Evolutionary conservation across 1,284 basidiomycete species (phyloP), one percentile per base, ranked within the genome.

Genomic region (Cryptococcus sp.): DNA sequence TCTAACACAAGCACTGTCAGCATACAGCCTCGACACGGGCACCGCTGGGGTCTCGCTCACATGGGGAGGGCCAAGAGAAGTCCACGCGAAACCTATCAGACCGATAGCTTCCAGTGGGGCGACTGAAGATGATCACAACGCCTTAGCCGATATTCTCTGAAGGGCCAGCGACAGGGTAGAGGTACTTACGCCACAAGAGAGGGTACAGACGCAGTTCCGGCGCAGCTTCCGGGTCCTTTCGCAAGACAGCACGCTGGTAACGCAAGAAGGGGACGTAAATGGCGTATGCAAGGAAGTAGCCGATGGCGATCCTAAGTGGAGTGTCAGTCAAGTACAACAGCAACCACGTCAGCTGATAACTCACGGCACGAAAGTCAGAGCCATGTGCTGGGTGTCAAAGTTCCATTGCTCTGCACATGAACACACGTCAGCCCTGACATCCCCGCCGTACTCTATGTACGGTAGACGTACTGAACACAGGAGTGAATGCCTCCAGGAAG

Each of bases 71-170:
- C 79, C 79, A 5, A 75, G 58, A 0, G 69, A 73, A 1, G 77
- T 79, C 75, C 77, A 79, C 0, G 78, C 78, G 59, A 79, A 79
- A 2, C 75, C 75, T 35, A 78, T 70, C 4, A 80, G 67, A 38
- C 79, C 79, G 33, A 79, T 72, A 0, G 71, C 59, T 39, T 78
- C 74, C 15, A 78, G 67, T 0, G 77, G 78, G 3, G 63, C 68
- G n/a, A 61, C 63, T 63, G 38, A 12, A 50, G 28, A 24, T 37
- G 52, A n/a, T n/a, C 4, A 46, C 36, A 23, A 21, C 6, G 13
- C 45, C 16, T 43, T 39, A 43, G 53, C 23, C 20, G 18, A 2
- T 35, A 20, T 28, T 9, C 1, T 42, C 40, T 15, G 16, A 20
- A 42, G 15, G 21, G 8, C n/a, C n/a, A 9, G 40, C 8, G 42